phyloP scores from a whole-genome alignment of 805 yeast species.

The Wickerhamiella kurtzmanii region DNA sequence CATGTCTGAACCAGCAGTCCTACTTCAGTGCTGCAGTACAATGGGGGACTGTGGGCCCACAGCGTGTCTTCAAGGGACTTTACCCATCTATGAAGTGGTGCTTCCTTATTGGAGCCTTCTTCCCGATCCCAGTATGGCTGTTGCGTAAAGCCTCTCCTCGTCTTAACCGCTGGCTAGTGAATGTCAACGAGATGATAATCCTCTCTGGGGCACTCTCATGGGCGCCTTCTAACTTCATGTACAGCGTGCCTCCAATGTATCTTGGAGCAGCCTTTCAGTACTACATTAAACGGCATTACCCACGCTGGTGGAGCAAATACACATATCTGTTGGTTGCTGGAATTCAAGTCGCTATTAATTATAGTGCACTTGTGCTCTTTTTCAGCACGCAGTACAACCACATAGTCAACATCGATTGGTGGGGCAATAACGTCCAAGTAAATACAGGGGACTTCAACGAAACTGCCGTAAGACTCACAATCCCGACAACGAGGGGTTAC shows the following conservation, averaged over 20 bases:
- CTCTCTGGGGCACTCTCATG: constrained; percentile 19
- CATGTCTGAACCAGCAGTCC: constrained; percentile 28
- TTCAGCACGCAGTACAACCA: constrained; percentile 28
- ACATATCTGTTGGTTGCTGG: constrained; percentile 39
- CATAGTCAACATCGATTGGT: constrained; percentile 32
- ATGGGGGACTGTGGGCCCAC: constrained; percentile 55
- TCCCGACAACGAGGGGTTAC: constrained; percentile 21
- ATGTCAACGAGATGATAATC: constrained; percentile 15
- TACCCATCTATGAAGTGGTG: constrained; percentile 54
- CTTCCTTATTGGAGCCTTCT: constrained; percentile 39
- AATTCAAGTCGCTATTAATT: constrained; percentile 38
- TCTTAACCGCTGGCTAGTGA: constrained; percentile 8
- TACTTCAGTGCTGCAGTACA: constrained; percentile 39
- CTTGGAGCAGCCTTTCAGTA: constrained; percentile 34
- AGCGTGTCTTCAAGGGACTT: constrained; percentile 33
- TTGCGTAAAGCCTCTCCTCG: constrained; percentile 12
- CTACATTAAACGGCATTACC: constrained; percentile 30
- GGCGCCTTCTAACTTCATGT: constrained; percentile 37
- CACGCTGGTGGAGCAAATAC: constrained; percentile 42
- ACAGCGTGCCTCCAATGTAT: constrained; percentile 30
- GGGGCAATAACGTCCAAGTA: constrained; percentile 31
- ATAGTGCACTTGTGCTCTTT: constrained; percentile 35
- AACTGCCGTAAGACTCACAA: constrained; percentile 6
- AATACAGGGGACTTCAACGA: constrained; percentile 11
- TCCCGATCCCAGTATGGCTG: constrained; percentile 17